Evolutionary conservation across 768 basidiomycete species (phyloP), one percentile per base, ranked within the genome.

Genomic region (Naematelia encephala): DNA sequence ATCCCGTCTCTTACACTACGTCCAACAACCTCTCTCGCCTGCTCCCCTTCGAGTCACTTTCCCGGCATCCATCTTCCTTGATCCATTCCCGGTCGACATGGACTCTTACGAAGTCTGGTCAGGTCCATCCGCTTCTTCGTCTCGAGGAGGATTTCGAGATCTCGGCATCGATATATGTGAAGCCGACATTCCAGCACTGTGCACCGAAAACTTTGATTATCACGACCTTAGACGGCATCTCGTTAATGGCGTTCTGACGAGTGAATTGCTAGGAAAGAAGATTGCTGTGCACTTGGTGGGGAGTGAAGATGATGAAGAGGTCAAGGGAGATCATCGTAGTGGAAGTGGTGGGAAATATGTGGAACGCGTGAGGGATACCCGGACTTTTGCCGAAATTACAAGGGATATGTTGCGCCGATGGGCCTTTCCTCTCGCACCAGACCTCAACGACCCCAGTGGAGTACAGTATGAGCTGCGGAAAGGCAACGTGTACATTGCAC

Each of bases 181-280:
- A 56, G 63, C 69, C 4, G 70, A 96, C 88, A 89, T 98, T 34
- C 92, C 91, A 1, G 93, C 93, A 0, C 76, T 97, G 3, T 99
- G 98, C 80, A 91, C 93, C 75, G 96, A 98, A 79, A 98, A 98
- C 79, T 99, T 99, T 71, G 96, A 98, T 79, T 97, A 93, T 71
- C 85, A 86, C 13, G 91, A 93, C 78, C 83, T 98, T 60, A 85
- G 92, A 57, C 82, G 85, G 64, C 91, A 98, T 78, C 96, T 99
- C 69, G 88, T 97, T 14, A 89, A 90, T 71, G 94, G 94, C 16
- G 84, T 99, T 48, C 82, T 99, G 64, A 94, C 90, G 0, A 93
- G 91, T 13, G 96, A 99, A 77, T 77, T 98, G 30, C 82, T 97
- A 44, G 91, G 90, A 83, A 96, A 96, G 79, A 92, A 86, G 61